These are phyloP conservation scores for Candida buenavistaensis DNA, from an alignment of 1,139 yeast genomes.

Conservation along the genomic window DNA sequence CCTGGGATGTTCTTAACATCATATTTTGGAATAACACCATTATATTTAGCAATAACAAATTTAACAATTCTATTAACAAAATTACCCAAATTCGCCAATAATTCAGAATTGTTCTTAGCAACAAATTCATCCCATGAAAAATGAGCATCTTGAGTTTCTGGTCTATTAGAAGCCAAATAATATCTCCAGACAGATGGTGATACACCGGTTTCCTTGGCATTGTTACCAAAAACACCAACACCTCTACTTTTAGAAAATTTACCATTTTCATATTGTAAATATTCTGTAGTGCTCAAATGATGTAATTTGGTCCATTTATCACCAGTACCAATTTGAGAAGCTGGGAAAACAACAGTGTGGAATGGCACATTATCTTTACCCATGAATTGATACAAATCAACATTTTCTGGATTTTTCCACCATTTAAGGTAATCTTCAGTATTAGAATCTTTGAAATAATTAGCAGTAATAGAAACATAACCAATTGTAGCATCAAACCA, in stretches of 20 bases:
- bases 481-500: conserved; percentile 99
- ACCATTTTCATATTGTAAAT: conserved; percentile 95
- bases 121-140: conserved; percentile 97
- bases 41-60: conserved; percentile 86
- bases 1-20: conserved; percentile 47
- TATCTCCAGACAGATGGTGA: conserved; percentile 97
- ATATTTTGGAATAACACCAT: conserved; percentile 79
- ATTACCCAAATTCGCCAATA: conserved; percentile 94
- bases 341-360: conserved; percentile 98
- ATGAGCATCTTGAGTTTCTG: conserved; percentile 93
- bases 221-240: conserved; percentile 96
- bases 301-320: conserved; percentile 90
- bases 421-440: conserved; percentile 68
- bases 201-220: conserved; percentile 90
- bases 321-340: conserved; percentile 82
- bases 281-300: conserved; percentile 92
- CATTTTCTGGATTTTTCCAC: conserved; percentile 91
- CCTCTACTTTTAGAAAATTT: conserved; percentile 96
- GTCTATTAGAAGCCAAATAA: conserved; percentile 88
- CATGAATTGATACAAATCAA: conserved; percentile 92
- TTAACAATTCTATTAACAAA: conserved; percentile 92
- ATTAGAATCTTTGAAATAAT: conserved; percentile 63
- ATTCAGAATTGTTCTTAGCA: conserved; percentile 86
- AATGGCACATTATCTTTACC: conserved; percentile 99
- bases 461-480: conserved; percentile 92